Base-by-base conservation (phyloP, 2,329 filamentous ascomycete species). In the Colletotrichum coccodes region DNA sequence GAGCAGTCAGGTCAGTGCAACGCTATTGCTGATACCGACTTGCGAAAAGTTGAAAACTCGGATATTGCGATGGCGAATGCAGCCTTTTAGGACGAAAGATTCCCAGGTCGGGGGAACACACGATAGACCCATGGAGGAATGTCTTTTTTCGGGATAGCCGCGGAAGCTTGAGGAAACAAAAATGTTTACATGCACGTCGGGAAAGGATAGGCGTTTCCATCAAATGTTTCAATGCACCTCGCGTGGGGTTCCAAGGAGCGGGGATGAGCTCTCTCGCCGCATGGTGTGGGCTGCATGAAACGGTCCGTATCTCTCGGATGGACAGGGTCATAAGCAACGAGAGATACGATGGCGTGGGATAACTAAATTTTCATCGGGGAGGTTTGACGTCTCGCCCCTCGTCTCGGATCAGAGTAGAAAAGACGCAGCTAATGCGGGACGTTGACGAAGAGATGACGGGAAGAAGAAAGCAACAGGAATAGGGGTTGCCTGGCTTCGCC, bases 181-280 rank as follows among this genome's bases (percentile, higher is more conserved):
- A 32, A 28, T 40, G 34, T 52, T 64, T 60, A 63, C 58, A 47
- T 65, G 60, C 49, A 65, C 32, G 42, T 44, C 54, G 54, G 32
- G 36, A 49, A 9, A 54, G 26, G 53, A 34, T 56, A 56, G 30
- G n/a, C 26, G 54, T 68, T 68, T 65, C 61, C 65, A 68, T 68
- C 38, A 65, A 68, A 65, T 60, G 65, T 68, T 68, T 68, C 65
- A 68, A 65, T 28, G 42, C 30, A 38, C 53, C 60, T 54, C 57
- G 65, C 38, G 34, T 65, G 28, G 8, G 56, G 56, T 50, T 49
- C 61, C 54, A 21, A 54, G 61, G 47, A 68, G 65, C 60, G 61
- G 65, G 54, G 65, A 65, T 49, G 40, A 50, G 42, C 21, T 56
- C 40, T 53, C 42, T 30, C 53, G 47, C 65, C 60, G 47, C 32